phyloP scores from a whole-genome alignment of 176 grass and related monocot species.

The Pharus latifolius region DNA sequence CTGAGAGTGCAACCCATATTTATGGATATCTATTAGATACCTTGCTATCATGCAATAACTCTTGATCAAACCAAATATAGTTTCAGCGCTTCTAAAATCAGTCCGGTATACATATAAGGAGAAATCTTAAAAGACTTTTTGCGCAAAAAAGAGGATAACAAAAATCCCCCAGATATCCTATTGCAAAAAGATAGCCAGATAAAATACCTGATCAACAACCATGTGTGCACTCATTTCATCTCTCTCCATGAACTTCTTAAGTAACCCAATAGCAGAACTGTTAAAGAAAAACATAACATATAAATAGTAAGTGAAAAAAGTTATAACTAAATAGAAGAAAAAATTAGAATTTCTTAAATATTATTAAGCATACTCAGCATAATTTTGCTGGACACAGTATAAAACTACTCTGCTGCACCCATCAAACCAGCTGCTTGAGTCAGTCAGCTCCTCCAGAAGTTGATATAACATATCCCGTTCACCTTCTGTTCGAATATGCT shows the following conservation, averaged over 20 bases:
- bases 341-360: constrained; percentile 10
- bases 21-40: background rate
- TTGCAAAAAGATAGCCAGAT: constrained; percentile 1
- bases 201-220: constrained; percentile 64
- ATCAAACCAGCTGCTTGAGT: constrained; percentile 66
- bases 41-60: constrained; percentile 12
- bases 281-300: constrained; percentile 14
- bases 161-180: background rate
- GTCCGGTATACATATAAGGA: background rate
- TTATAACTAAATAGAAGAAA: constrained; percentile 24
- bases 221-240: constrained; percentile 51
- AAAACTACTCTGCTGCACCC: constrained; percentile 60
- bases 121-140: background rate
- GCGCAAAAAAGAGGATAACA: constrained; percentile 8
- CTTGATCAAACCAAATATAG: constrained; percentile 11
- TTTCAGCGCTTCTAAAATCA: background rate
- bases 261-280: constrained; percentile 63
- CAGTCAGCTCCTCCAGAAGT: constrained; percentile 56
- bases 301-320: constrained; percentile 6
- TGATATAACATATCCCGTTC: constrained; percentile 61
- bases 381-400: constrained; percentile 60
- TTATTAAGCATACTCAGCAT: constrained; percentile 53
- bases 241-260: constrained; percentile 66
- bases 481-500: constrained; percentile 66
- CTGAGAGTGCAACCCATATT: background rate